Evolutionary conservation across 495 filamentous ascomycete genomes (phyloP).

Genomic region (Tuber melanosporum): DNA sequence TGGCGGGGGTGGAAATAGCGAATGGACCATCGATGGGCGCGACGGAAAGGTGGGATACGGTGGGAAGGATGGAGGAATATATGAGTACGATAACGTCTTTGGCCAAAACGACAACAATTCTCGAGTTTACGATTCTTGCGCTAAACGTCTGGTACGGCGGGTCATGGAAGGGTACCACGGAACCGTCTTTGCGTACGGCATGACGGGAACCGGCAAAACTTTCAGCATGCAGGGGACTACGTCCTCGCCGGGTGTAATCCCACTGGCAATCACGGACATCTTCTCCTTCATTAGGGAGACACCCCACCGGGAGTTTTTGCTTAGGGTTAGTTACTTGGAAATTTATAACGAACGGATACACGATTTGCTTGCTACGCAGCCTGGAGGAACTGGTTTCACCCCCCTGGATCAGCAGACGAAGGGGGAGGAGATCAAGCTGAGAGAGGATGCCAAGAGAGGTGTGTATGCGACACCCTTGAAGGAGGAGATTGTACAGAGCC

Average conservation of each 20-base stretch:
- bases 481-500: conserved; percentile 97
- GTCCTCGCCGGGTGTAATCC: conserved; percentile 93
- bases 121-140: conserved; percentile 84
- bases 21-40: conserved; percentile 89
- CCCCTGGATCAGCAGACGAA: conserved; percentile 47
- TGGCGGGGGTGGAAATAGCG: conserved; percentile 59
- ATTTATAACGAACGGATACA: conserved; percentile 99
- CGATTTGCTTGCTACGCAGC: conserved; percentile 74
- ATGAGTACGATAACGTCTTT: conserved; percentile 97
- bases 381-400: conserved; percentile 43
- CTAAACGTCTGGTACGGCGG: conserved; percentile 86
- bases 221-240: conserved; percentile 99
- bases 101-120: conserved; percentile 84
- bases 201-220: conserved; percentile 98
- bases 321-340: conserved; percentile 95
- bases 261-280: conserved; percentile 94
- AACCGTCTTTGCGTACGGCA: conserved; percentile 97
- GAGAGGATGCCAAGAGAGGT: conserved; percentile 90
- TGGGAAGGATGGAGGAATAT: conserved; percentile 85
- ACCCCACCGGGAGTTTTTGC: conserved; percentile 84
- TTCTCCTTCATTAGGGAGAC: conserved; percentile 98
- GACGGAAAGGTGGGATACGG: conserved; percentile 71
- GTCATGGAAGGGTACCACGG: conserved; percentile 99
- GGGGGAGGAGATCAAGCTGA: conserved; percentile 89
- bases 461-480: conserved; percentile 95